Evolutionary conservation across 495 filamentous ascomycete genomes (phyloP).

Genomic region (Penicillium coprophilum): DNA sequence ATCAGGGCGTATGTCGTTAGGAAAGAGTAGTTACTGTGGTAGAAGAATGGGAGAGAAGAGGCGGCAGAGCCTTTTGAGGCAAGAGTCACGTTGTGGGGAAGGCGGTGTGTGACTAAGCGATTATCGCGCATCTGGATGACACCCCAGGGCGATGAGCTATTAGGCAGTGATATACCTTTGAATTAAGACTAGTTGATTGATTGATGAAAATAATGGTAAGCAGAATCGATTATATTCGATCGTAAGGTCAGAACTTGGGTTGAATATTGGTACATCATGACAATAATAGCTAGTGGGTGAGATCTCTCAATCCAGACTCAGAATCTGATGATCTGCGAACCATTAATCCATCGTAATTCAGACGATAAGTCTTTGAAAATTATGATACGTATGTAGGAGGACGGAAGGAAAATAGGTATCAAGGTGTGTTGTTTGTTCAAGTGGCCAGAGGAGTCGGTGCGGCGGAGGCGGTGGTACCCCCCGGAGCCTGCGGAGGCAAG

Average conservation of each 20-base stretch:
- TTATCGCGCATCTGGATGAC: not conserved
- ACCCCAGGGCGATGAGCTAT: not conserved
- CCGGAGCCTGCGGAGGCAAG: slow-evolving; percentile 57
- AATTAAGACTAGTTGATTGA: not conserved
- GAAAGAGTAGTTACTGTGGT: slow-evolving; percentile 20
- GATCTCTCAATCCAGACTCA: not conserved
- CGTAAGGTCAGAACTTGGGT: slow-evolving; percentile 10
- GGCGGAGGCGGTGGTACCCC: slow-evolving; percentile 38
- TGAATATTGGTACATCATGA: slow-evolving; percentile 21
- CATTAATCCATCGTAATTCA: not conserved
- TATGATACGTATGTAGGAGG: slow-evolving; percentile 12
- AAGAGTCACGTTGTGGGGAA: slow-evolving; percentile 36
- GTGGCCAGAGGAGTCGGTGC: slow-evolving; percentile 47
- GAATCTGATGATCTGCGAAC: not conserved
- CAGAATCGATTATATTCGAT: slow-evolving; percentile 2
- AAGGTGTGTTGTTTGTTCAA: slow-evolving; percentile 16
- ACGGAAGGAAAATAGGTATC: slow-evolving; percentile 11
- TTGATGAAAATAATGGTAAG: not conserved
- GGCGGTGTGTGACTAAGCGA: slow-evolving; percentile 41
- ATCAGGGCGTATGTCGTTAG: slow-evolving; percentile 22
- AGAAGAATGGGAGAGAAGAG: slow-evolving; percentile 31
- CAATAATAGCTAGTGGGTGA: not conserved
- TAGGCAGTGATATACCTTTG: not conserved
- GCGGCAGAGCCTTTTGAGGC: slow-evolving; percentile 46
- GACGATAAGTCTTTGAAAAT: not conserved